Conservation (phyloP, 306 rosid species). For the Rosa rugosa region DNA sequence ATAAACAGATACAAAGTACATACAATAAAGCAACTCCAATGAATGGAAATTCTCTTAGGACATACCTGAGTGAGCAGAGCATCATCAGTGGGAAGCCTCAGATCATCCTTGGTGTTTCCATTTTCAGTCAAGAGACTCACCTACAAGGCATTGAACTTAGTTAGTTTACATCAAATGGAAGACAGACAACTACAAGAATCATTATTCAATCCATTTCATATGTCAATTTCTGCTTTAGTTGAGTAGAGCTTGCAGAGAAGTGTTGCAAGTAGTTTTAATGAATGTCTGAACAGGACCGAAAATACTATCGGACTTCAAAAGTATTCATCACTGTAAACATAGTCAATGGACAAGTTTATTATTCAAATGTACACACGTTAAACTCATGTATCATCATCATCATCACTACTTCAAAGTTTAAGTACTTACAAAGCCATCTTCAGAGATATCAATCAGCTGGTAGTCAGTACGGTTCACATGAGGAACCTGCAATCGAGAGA, state of each 20-base stretch:
- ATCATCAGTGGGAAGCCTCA: conserved; percentile 78
- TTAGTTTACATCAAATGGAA: conserved; percentile 13
- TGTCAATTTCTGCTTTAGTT: not conserved
- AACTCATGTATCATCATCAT: not conserved
- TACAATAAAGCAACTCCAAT: not conserved
- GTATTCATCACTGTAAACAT: not conserved
- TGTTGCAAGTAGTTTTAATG: not conserved
- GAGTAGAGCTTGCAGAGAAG: not conserved
- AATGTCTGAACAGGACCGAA: not conserved
- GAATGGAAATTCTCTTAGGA: not conserved
- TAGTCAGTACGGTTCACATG: conserved; percentile 69
- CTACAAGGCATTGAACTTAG: conserved; percentile 29
- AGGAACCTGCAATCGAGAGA: conserved; percentile 50
- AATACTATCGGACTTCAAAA: not conserved
- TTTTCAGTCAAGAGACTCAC: conserved; percentile 69
- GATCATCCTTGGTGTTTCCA: conserved; percentile 79
- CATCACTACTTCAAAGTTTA: not conserved
- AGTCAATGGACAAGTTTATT: not conserved
- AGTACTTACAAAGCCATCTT: conserved; percentile 72
- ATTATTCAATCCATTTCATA: not conserved
- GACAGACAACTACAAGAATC: not conserved
- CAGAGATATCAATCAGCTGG: conserved; percentile 75
- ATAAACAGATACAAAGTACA: not conserved
- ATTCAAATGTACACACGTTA: not conserved
- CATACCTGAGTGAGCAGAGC: conserved; percentile 55